Percentiles rank a stretch among this genome's conserved stretches.
These are phyloP conservation scores for Chytriomyces sp. DNA, from an alignment of 192 early-diverging fungal species.

Conservation along the genomic window DNA sequence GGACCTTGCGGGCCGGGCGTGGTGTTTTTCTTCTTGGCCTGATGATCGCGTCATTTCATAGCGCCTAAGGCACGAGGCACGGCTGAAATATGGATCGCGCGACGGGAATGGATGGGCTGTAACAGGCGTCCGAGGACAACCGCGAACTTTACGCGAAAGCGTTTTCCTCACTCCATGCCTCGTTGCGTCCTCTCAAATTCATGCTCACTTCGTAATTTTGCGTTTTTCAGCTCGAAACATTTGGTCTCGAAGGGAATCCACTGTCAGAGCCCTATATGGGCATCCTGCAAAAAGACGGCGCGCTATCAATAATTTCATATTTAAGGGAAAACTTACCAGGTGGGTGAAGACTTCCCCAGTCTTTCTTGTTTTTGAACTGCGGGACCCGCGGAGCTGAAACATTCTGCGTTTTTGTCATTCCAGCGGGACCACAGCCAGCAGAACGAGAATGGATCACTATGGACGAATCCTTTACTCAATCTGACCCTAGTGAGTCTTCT, in stretches of 20 bases:
- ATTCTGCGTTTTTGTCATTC: neutral
- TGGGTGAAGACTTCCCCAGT: too few relatives aligned
- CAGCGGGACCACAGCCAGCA: constrained; percentile 75
- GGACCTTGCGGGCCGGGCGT: too few relatives aligned
- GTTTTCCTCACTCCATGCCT: neutral
- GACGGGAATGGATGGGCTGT: too few relatives aligned
- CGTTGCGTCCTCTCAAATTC: neutral
- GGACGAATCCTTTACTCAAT: constrained; percentile 60
- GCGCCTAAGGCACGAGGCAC: too few relatives aligned
- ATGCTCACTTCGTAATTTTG: neutral
- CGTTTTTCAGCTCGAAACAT: constrained; percentile 67
- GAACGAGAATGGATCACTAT: constrained; percentile 89
- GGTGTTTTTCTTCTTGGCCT: too few relatives aligned
- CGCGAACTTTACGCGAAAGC: too few relatives aligned
- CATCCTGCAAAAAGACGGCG: constrained; percentile 82
- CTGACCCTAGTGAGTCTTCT: constrained; percentile 33
- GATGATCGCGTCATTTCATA: too few relatives aligned
- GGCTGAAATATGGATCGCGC: too few relatives aligned
- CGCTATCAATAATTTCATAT: constrained; percentile 73
- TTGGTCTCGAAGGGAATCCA: constrained; percentile 96
- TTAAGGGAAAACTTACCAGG: constrained; percentile 86
- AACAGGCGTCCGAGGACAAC: too few relatives aligned
- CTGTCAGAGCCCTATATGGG: constrained; percentile 77
- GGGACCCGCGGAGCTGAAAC: too few relatives aligned
- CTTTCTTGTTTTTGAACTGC: too few relatives aligned